Conservation (phyloP, 257 asterid species). For the Mentha longifolia region DNA sequence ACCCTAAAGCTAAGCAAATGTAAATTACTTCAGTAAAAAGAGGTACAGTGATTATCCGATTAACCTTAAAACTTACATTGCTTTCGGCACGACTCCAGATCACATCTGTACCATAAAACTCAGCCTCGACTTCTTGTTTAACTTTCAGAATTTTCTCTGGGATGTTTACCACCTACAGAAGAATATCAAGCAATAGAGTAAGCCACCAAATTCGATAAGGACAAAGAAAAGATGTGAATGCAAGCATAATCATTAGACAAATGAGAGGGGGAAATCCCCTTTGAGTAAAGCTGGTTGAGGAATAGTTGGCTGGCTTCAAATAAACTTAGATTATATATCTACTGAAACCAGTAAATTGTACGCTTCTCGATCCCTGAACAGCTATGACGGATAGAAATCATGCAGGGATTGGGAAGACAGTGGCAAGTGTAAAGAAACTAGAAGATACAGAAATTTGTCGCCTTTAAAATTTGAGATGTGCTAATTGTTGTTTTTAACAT, state of each 20-base stretch:
- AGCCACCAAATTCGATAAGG: constrained; percentile 12
- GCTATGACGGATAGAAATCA: neutral
- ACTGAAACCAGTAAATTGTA: neutral
- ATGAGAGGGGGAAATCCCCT: neutral
- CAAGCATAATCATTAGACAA: neutral
- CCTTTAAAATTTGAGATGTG: neutral
- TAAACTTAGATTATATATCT: constrained; percentile 11
- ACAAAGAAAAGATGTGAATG: constrained; percentile 18
- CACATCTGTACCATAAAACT: constrained; percentile 74
- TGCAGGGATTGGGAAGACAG: neutral
- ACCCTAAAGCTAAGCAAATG: constrained; percentile 1
- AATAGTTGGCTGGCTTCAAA: neutral
- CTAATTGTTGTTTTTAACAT: neutral
- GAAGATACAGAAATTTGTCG: neutral
- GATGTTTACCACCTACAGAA: constrained; percentile 55
- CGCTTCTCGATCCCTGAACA: constrained; percentile 7
- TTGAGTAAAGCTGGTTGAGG: neutral
- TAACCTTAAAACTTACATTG: constrained; percentile 54
- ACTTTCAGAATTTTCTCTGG: constrained; percentile 72
- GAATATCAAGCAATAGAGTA: constrained; percentile 27
- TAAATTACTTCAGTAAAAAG: neutral
- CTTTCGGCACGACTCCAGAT: constrained; percentile 72
- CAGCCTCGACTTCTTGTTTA: constrained; percentile 85
- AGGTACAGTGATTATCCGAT: too few species aligned
- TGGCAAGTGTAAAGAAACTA: neutral